Conservation (phyloP, 192 early-diverging fungal species). For the Gonapodya sp. region DNA sequence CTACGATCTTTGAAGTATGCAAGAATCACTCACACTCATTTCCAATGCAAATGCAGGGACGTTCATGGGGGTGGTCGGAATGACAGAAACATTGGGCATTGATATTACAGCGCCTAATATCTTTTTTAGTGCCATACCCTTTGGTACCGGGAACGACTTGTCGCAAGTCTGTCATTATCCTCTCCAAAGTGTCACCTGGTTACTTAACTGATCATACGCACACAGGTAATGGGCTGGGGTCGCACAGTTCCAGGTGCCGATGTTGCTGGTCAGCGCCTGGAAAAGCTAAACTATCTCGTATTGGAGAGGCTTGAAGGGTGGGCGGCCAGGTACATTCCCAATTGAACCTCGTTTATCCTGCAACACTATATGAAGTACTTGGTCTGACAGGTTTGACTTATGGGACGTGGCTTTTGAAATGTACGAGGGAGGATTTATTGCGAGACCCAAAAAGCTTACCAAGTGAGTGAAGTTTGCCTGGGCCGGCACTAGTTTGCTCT, state of each 20-base stretch:
- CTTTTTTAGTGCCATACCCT: conserved; percentile 63
- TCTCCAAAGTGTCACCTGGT: too few relatives aligned
- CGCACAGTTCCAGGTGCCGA: conserved; percentile 49
- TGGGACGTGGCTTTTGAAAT: conserved; percentile 54
- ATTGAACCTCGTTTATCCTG: too few relatives aligned
- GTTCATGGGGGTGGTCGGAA: conserved; percentile 52
- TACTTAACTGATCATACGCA: too few relatives aligned
- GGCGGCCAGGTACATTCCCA: too few relatives aligned
- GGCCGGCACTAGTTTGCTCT: not conserved
- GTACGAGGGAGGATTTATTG: conserved; percentile 50
- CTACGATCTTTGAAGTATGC: too few relatives aligned
- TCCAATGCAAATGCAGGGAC: too few relatives aligned
- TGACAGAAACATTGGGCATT: conserved; percentile 35
- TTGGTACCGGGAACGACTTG: conserved; percentile 36
- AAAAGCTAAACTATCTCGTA: conserved; percentile 43
- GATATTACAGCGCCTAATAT: conserved; percentile 52
- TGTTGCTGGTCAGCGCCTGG: conserved; percentile 45
- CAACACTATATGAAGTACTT: too few relatives aligned
- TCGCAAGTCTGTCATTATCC: too few relatives aligned
- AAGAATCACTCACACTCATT: too few relatives aligned
- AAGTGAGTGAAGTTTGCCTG: not conserved
- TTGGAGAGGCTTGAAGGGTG: conserved; percentile 47
- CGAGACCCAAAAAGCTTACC: conserved; percentile 43
- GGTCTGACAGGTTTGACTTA: conserved; percentile 56
- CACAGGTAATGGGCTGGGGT: conserved; percentile 69